Evolutionary conservation across 169 alveolate species (phyloP).

Genomic region (Babesia sp.): DNA sequence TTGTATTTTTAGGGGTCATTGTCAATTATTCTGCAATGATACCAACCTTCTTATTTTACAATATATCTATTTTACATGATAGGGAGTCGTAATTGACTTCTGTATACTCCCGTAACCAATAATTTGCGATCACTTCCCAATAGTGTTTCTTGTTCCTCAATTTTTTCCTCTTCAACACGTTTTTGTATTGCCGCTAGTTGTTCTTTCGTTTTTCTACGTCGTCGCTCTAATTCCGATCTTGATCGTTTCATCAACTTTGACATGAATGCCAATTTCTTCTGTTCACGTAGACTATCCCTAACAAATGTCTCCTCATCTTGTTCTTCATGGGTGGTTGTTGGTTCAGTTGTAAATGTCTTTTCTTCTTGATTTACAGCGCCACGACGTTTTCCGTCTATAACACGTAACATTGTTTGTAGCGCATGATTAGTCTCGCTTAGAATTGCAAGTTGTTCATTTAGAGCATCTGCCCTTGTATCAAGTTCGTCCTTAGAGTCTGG

Average conservation of each 20-base stretch:
- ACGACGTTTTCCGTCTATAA: not conserved
- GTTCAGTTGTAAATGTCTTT: slow-evolving; percentile 4
- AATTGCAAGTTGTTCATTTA: slow-evolving; percentile 56
- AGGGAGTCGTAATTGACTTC: not conserved
- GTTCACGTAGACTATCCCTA: slow-evolving; percentile 39
- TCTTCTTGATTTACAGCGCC: not conserved
- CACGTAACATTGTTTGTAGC: slow-evolving; percentile 28
- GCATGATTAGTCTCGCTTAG: slow-evolving; percentile 14
- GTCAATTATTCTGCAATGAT: too few species aligned
- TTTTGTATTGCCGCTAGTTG: not conserved
- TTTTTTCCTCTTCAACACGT: slow-evolving; percentile 22
- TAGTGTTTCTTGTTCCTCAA: slow-evolving; percentile 34
- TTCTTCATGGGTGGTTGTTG: slow-evolving; percentile 11
- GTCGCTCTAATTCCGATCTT: slow-evolving; percentile 7
- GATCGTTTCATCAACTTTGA: slow-evolving; percentile 19
- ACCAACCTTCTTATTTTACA: too few species aligned
- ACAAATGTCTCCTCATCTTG: slow-evolving; percentile 19
- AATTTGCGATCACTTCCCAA: slow-evolving; percentile 63
- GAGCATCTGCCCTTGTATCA: slow-evolving; percentile 27
- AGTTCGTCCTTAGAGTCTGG: slow-evolving; percentile 56
- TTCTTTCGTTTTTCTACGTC: not conserved
- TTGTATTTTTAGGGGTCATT: too few species aligned
- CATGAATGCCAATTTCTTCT: slow-evolving; percentile 15
- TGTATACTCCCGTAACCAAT: slow-evolving; percentile 33
- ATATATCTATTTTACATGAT: not conserved